These are phyloP conservation scores for Solanum phureja DNA, from an alignment of 257 asterid species.

Conservation along the genomic window DNA sequence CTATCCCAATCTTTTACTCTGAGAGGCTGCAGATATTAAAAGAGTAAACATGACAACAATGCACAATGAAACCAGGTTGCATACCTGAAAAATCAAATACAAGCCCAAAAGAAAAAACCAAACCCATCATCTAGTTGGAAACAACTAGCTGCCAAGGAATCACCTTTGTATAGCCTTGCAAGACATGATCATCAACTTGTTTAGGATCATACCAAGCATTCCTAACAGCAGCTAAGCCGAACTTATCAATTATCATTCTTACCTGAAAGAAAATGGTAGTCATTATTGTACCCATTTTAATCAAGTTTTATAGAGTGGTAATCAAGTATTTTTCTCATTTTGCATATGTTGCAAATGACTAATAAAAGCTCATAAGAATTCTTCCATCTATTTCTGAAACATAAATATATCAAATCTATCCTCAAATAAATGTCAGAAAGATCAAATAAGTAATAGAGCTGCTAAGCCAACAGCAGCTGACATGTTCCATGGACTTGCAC, in stretches of 20 bases:
- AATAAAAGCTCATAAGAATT: neutral
- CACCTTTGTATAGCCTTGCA: constrained; percentile 92
- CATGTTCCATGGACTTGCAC: neutral
- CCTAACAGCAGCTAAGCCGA: constrained; percentile 60
- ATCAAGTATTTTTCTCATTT: neutral
- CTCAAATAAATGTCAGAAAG: neutral
- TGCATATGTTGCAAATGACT: neutral
- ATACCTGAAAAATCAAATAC: neutral
- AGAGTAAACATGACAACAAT: neutral
- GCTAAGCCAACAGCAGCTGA: neutral
- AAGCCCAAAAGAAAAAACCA: neutral
- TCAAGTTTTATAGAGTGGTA: neutral
- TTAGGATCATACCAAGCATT: constrained; percentile 76
- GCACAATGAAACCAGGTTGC: neutral
- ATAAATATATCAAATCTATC: neutral
- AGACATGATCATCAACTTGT: constrained; percentile 65
- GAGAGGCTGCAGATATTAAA: constrained; percentile 48
- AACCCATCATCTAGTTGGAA: neutral
- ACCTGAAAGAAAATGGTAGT: constrained; percentile 36
- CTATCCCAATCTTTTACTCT: constrained; percentile 89
- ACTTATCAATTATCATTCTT: constrained; percentile 58
- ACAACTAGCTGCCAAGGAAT: neutral
- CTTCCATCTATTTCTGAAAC: neutral
- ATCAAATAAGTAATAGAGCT: neutral
- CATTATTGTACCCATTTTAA: neutral